Percentiles rank a stretch among this genome's conserved stretches.
phyloP scores from a whole-genome alignment of 2,329 filamentous ascomycete genomes.

The Venturiaceae sp. region DNA sequence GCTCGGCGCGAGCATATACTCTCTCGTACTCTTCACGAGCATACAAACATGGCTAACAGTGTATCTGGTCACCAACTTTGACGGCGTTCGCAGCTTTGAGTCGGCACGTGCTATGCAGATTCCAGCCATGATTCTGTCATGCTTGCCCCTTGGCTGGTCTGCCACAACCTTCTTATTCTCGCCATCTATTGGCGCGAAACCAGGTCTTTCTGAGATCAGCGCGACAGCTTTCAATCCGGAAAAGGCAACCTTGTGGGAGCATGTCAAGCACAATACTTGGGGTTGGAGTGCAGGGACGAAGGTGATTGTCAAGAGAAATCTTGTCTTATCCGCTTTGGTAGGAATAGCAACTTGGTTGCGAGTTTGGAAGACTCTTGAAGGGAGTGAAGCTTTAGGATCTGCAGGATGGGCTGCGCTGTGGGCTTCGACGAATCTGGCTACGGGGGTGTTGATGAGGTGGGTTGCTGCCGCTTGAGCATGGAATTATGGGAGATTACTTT shows the following conservation, averaged over 20 bases:
- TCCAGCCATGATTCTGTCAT: constrained; percentile 34
- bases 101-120: constrained; percentile 55
- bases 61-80: constrained; percentile 66
- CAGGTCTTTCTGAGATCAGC: constrained; percentile 35
- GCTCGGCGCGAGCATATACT: constrained; percentile 65
- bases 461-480: constrained; percentile 23
- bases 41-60: constrained; percentile 61
- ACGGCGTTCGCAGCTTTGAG: constrained; percentile 58
- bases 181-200: constrained; percentile 46
- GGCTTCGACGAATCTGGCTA: constrained; percentile 53
- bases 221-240: constrained; percentile 53
- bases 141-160: constrained; percentile 62
- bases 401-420: constrained; percentile 64
- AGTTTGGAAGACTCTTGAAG: constrained; percentile 55
- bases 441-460: constrained; percentile 47
- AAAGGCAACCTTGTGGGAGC: constrained; percentile 57
- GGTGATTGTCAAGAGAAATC: constrained; percentile 46
- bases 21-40: constrained; percentile 58
- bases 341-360: constrained; percentile 52
- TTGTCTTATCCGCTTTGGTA: constrained; percentile 33
- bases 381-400: constrained; percentile 62
- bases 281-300: constrained; percentile 59
- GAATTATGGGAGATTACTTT: neutral
- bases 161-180: constrained; percentile 71
- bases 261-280: constrained; percentile 56